Evolutionary conservation across 73 alveolate genomes (phyloP), one percentile per base, ranked within the genome.

Genomic region (Breviolum minutum): DNA sequence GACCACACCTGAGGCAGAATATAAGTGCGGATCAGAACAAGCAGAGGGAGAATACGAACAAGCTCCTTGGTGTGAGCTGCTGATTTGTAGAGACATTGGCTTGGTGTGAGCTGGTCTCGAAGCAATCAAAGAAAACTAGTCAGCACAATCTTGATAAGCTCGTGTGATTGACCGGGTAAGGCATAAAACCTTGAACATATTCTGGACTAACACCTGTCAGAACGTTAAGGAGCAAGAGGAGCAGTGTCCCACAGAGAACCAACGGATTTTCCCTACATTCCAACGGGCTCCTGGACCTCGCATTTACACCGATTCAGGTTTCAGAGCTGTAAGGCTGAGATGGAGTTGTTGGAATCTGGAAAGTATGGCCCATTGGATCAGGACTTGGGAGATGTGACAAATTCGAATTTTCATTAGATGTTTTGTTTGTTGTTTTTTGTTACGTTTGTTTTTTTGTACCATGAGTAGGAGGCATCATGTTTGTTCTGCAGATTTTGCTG

Each of bases 11-110:
- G 74, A 89, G 96, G 96, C 96, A 89, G 87, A 89, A 89, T 79
- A 89, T 89, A 70, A 89, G 96, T 74, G 96, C 96, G 7, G 96
- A 89, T 73, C 96, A 89, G 79, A 68, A 68, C 71, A 89, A 89
- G 74, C 87, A 68, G 87, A 73, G 79, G 74, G 96, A 89, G 83
- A 60, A 73, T 60, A 32, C 96, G 76, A 89, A 89, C 87, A 89
- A 89, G 96, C 40, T 69, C 73, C 87, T 19, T 32, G 95, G 95
- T 30, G 54, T 40, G 54, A 40, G 54, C 54, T n/a, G 54, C 54
- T n/a, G 87, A 26, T 16, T 77, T 30, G 17, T 14, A 14, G 2
- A 68, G n/a, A 68, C 24, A 6, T 22, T 68, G n/a, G 4, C 77
- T 2, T 2, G 17, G 24, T 2, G n/a, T 68, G 77, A 22, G 77